Evolutionary conservation across 2,329 filamentous ascomycete genomes (phyloP).

Genomic region (Sarocladiaceae sp.): DNA sequence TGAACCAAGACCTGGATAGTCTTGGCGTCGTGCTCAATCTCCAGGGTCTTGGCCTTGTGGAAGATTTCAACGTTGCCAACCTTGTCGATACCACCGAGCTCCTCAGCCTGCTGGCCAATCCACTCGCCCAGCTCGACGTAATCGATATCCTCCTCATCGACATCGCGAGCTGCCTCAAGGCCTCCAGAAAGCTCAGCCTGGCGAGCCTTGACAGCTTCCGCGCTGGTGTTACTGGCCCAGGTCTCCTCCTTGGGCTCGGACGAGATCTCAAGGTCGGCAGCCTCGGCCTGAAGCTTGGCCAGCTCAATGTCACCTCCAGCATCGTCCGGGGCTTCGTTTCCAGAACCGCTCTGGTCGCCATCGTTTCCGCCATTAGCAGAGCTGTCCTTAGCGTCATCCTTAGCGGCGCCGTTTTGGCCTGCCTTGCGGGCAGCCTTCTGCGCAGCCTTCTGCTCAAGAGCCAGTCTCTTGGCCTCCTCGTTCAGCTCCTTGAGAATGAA

Average conservation of each 20-base stretch:
- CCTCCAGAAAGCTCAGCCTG: conserved; percentile 89
- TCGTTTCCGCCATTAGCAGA: conserved; percentile 55
- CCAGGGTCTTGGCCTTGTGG: conserved; percentile 92
- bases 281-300: conserved; percentile 66
- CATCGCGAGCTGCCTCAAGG: conserved; percentile 84
- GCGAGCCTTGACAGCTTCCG: conserved; percentile 89
- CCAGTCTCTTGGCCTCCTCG: conserved; percentile 94
- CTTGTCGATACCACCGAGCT: conserved; percentile 67
- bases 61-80: conserved; percentile 89
- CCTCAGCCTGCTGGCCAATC: conserved; percentile 69
- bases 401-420: conserved; percentile 64
- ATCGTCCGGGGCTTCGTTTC: conserved; percentile 46
- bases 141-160: conserved; percentile 75
- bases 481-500: conserved; percentile 97
- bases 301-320: conserved; percentile 89
- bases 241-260: conserved; percentile 69
- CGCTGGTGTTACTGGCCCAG: conserved; percentile 96
- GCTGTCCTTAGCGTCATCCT: conserved; percentile 54
- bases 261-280: conserved; percentile 33
- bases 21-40: conserved; percentile 90
- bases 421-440: conserved; percentile 88
- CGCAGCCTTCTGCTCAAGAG: conserved; percentile 94
- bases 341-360: conserved; percentile 42
- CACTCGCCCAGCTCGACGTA: conserved; percentile 93
- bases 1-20: conserved; percentile 87